Evolutionary conservation across 2,329 filamentous ascomycete genomes (phyloP).

Genomic region (Aspergillus awamori): DNA sequence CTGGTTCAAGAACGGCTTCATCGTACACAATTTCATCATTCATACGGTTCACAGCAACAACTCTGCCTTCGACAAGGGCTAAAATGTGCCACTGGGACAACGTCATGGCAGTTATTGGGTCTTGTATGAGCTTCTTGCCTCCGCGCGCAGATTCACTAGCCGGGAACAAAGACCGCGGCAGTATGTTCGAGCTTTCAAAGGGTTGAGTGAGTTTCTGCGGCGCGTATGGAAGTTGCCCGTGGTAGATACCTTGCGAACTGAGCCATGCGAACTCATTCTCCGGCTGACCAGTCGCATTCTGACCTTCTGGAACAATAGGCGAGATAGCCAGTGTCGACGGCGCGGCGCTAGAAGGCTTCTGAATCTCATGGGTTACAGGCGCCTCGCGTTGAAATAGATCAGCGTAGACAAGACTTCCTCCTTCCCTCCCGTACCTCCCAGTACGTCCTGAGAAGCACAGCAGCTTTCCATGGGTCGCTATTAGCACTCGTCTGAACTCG

Average conservation of each 20-base stretch:
- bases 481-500: conserved; percentile 75
- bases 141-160: conserved; percentile 67
- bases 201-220: conserved; percentile 72
- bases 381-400: conserved; percentile 86
- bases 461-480: conserved; percentile 76
- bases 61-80: conserved; percentile 75
- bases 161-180: conserved; percentile 73
- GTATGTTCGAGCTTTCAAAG: conserved; percentile 76
- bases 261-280: conserved; percentile 83
- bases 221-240: conserved; percentile 74
- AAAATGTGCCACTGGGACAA: conserved; percentile 94
- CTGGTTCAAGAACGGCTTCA: conserved; percentile 78
- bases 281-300: conserved; percentile 54
- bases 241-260: conserved; percentile 80
- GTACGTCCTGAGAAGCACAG: conserved; percentile 80
- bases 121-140: conserved; percentile 66
- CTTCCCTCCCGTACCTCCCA: conserved; percentile 72
- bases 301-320: conserved; percentile 67
- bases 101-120: conserved; percentile 76
- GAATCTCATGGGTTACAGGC: conserved; percentile 73
- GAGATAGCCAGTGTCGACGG: conserved; percentile 73
- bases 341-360: conserved; percentile 60
- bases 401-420: conserved; percentile 81
- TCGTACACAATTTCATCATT: conserved; percentile 86
- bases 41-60: conserved; percentile 84